A percentile compares a stretch with the other conserved stretches of the same genome.
Conservation (phyloP, 257 asterid genomes). For the Gynochthodes officinalis region DNA sequence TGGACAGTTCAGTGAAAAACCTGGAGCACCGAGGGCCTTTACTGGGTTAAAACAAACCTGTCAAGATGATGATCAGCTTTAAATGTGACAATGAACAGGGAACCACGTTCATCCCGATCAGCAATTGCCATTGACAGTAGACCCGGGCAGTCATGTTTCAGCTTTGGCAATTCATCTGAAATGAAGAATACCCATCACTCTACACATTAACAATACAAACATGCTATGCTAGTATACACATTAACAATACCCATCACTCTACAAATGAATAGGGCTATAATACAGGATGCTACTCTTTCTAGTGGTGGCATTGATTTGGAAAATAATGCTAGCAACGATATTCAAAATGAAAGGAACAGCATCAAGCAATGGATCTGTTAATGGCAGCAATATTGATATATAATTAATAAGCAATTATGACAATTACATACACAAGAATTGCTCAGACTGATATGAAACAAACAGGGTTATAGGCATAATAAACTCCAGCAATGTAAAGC, state of each 20-base stretch:
- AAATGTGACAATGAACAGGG: conserved; percentile 74
- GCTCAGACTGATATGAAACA: background rate
- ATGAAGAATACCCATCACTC: conserved; percentile 6
- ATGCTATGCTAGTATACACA: background rate
- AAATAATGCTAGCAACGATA: background rate
- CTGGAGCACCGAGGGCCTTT: background rate
- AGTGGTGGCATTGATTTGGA: background rate
- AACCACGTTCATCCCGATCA: conserved; percentile 88
- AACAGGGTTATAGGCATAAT: too few species aligned
- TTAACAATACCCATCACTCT: too few species aligned
- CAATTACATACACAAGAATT: background rate
- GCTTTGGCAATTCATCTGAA: conserved; percentile 79
- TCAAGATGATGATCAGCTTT: conserved; percentile 94
- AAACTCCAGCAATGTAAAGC: background rate
- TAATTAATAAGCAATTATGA: background rate
- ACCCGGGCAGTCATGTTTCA: conserved; percentile 85
- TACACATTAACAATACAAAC: background rate
- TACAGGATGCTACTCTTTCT: background rate
- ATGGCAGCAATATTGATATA: background rate
- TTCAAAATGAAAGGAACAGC: background rate
- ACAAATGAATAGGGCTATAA: background rate
- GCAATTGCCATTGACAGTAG: conserved; percentile 89
- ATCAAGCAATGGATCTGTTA: background rate
- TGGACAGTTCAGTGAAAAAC: background rate
- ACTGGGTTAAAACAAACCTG: conserved; percentile 41